Conservation (phyloP, 495 filamentous ascomycete species). For the Massariosphaeria phaeospora region DNA sequence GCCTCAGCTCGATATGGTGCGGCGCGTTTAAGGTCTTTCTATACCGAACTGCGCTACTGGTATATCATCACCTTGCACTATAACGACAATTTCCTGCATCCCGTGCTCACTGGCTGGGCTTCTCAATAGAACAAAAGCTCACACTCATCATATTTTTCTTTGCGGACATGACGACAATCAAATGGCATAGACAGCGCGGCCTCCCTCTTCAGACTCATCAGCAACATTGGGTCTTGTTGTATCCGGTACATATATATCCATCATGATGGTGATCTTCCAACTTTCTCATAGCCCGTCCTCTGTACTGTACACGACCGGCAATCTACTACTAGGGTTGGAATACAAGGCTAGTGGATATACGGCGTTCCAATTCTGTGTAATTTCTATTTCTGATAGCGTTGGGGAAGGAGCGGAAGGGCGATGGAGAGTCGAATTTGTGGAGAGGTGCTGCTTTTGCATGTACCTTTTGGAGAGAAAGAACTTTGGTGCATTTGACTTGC, state of each 20-base stretch:
- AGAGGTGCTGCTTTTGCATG: neutral
- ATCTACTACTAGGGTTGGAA: slow-evolving; percentile 10
- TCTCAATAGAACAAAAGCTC: slow-evolving; percentile 16
- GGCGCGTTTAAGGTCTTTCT: slow-evolving; percentile 26
- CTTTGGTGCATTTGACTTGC: neutral
- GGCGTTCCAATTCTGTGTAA: slow-evolving; percentile 28
- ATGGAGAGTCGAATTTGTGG: neutral
- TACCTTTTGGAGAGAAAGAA: neutral
- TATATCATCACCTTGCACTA: neutral
- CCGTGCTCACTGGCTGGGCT: slow-evolving; percentile 28
- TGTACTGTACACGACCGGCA: slow-evolving; percentile 15
- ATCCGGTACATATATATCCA: slow-evolving; percentile 12
- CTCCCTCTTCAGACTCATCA: slow-evolving; percentile 7
- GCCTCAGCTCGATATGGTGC: slow-evolving; percentile 61
- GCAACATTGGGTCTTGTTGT: slow-evolving; percentile 4
- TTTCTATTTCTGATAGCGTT: slow-evolving; percentile 24
- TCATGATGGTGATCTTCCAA: neutral
- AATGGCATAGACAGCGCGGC: slow-evolving; percentile 26
- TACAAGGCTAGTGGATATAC: slow-evolving; percentile 4
- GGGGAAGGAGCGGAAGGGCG: neutral
- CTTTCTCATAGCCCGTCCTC: neutral
- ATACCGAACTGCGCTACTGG: slow-evolving; percentile 7
- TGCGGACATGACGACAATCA: slow-evolving; percentile 27
- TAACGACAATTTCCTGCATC: slow-evolving; percentile 23
- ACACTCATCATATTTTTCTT: slow-evolving; percentile 8